Conservation (phyloP, 1,284 basidiomycete species). For the Pseudozyma hubeiensis region DNA sequence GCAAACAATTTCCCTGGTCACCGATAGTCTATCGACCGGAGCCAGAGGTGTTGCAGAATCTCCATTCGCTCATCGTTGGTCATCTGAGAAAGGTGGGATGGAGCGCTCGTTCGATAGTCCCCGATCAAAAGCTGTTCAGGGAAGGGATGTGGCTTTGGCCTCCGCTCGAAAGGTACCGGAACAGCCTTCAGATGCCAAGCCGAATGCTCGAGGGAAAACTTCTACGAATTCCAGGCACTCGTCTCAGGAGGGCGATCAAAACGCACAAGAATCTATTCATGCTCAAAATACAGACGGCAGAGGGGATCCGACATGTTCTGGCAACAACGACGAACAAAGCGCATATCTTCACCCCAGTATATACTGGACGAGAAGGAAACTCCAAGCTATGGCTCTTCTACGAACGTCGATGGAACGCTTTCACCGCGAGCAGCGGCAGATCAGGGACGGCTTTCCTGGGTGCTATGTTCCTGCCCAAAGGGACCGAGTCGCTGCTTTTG, state of each 20-base stretch:
- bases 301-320: neutral
- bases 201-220: neutral
- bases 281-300: neutral
- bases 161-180: neutral
- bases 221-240: neutral
- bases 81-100: neutral
- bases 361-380: neutral
- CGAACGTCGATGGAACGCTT: neutral
- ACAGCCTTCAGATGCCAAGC: neutral
- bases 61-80: neutral
- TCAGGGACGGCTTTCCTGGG: neutral
- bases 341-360: neutral
- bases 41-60: neutral
- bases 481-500: neutral
- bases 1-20: neutral
- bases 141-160: slow-evolving; percentile 2
- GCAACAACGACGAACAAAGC: neutral
- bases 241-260: neutral
- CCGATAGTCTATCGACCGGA: neutral
- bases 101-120: neutral
- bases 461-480: neutral
- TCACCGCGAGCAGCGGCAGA: neutral
- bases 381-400: slow-evolving; percentile 3
- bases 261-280: neutral
- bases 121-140: neutral